Evolutionary conservation across 2,329 filamentous ascomycete genomes (phyloP).

Genomic region (Colletotrichum lentis): DNA sequence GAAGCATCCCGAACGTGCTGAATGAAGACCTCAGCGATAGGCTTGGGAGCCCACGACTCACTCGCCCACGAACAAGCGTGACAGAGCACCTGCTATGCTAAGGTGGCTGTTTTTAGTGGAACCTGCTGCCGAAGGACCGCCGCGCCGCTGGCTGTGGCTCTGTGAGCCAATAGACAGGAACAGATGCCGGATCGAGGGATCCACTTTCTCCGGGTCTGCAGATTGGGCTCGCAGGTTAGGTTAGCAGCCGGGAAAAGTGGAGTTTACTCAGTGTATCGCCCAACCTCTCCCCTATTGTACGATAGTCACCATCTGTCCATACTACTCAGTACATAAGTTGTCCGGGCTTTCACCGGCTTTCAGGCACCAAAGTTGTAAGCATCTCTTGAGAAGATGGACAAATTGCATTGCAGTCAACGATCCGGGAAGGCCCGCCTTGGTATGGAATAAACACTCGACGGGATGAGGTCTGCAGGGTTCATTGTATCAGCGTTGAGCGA

Average conservation of each 20-base stretch:
- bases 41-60: background rate
- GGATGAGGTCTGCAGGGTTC: background rate
- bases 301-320: background rate
- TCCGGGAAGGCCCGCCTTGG: background rate
- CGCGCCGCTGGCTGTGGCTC: slow-evolving; percentile 3
- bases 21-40: background rate
- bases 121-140: slow-evolving; percentile 2
- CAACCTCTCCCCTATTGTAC: background rate
- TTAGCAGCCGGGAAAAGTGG: background rate
- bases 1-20: slow-evolving; percentile 6
- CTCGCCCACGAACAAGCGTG: background rate
- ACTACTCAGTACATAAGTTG: background rate
- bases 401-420: background rate
- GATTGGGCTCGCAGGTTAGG: background rate
- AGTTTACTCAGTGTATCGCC: background rate
- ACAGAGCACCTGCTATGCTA: background rate
- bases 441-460: background rate
- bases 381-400: background rate
- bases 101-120: slow-evolving; percentile 5
- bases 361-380: background rate
- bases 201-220: slow-evolving; percentile 6
- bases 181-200: slow-evolving; percentile 10
- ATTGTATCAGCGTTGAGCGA: background rate
- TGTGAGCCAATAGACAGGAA: slow-evolving; percentile 21
- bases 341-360: background rate